A percentile compares a stretch with the other conserved stretches of the same genome.
Conservation (phyloP, 257 asterid species). For the Dorcoceras hygrometricum region DNA sequence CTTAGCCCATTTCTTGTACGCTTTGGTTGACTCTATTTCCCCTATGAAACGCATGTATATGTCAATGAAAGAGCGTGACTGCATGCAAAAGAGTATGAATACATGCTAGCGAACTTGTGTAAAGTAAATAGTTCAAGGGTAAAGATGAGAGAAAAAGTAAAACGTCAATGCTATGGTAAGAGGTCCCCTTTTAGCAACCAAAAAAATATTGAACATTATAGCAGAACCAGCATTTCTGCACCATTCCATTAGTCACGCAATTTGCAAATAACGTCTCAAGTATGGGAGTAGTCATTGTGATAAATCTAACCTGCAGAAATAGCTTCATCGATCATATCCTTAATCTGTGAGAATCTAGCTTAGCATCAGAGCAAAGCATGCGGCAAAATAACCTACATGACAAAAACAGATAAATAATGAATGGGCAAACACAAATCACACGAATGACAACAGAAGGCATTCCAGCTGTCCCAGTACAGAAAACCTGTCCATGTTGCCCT, state of each 20-base stretch:
- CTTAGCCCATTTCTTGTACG: background rate
- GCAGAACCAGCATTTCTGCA: background rate
- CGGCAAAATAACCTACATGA: conserved; percentile 70
- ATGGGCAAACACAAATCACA: conserved; percentile 5
- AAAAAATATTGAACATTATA: too few species aligned
- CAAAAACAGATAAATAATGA: conserved; percentile 24
- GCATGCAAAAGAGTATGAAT: background rate
- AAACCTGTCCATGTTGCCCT: conserved; percentile 89
- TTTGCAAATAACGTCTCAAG: background rate
- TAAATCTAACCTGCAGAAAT: background rate
- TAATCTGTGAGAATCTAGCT: conserved; percentile 25
- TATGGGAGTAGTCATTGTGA: background rate
- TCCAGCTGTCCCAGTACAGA: conserved; percentile 1
- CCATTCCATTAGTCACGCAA: too few species aligned
- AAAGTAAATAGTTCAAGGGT: background rate
- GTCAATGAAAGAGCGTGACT: background rate
- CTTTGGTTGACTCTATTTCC: background rate
- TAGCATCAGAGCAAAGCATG: conserved; percentile 84
- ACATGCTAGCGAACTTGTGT: too few species aligned
- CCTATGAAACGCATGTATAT: background rate
- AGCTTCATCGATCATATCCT: background rate
- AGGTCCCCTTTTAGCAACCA: too few species aligned
- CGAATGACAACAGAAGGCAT: background rate
- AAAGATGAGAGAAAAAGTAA: background rate
- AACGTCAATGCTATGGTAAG: too few species aligned